A percentile compares a stretch with the other conserved stretches of the same genome.
Conservation (phyloP, 2,329 filamentous ascomycete genomes). For the Rutstroemia sydowiana region DNA sequence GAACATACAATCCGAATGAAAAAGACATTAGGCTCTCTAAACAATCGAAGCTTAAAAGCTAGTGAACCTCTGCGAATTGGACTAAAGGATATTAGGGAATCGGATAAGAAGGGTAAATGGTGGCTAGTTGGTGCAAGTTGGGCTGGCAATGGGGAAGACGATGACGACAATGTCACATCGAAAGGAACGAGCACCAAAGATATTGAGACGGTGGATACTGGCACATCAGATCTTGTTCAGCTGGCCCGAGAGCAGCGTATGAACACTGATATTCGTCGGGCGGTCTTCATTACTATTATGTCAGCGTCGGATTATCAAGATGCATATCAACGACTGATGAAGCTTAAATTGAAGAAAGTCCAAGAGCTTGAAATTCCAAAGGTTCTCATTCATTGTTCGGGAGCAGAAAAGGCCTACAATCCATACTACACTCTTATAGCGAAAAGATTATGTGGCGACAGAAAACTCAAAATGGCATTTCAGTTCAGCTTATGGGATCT, state of each 20-base stretch:
- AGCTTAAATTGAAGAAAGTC: constrained; percentile 76
- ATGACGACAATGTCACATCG: constrained; percentile 24
- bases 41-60: constrained; percentile 58
- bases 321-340: constrained; percentile 69
- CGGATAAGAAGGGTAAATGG: constrained; percentile 89
- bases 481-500: constrained; percentile 81
- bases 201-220: constrained; percentile 29
- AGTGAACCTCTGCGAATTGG: constrained; percentile 77
- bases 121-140: constrained; percentile 98
- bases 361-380: constrained; percentile 82
- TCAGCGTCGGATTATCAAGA: constrained; percentile 79
- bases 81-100: constrained; percentile 72
- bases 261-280: constrained; percentile 36
- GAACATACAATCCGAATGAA: constrained; percentile 86
- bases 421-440: constrained; percentile 89
- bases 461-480: constrained; percentile 73
- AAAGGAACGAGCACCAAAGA: neutral
- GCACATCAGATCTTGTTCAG: constrained; percentile 28
- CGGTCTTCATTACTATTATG: constrained; percentile 91
- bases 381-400: constrained; percentile 80
- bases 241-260: constrained; percentile 31
- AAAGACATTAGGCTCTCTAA: constrained; percentile 76
- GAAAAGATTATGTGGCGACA: constrained; percentile 66
- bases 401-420: constrained; percentile 79
- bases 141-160: constrained; percentile 37